Percentiles rank a stretch among this genome's conserved stretches.
Conservation (phyloP, 73 alveolate species). For the Paramecium biaurelia region DNA sequence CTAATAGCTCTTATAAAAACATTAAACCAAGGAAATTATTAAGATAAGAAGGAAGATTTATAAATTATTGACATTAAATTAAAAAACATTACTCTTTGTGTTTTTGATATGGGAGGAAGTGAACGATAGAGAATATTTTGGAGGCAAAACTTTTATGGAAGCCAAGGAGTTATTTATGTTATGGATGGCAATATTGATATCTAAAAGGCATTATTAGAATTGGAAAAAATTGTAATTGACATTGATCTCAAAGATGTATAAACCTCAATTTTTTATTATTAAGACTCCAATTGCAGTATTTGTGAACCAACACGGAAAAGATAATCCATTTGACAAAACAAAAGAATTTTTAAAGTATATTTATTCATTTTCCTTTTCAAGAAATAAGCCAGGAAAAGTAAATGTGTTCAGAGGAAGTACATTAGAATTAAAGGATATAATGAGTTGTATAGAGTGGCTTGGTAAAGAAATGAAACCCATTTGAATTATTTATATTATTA, state of each 20-base stretch:
- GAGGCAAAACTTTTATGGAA: slow-evolving; percentile 23
- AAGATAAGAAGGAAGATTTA: neutral
- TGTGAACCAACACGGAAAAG: neutral
- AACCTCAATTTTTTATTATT: neutral
- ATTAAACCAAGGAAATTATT: neutral
- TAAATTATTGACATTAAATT: neutral
- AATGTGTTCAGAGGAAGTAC: neutral
- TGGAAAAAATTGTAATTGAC: neutral
- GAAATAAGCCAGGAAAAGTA: neutral
- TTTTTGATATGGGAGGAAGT: slow-evolving; percentile 38
- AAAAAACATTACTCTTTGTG: neutral
- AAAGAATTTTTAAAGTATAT: neutral
- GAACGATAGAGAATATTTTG: slow-evolving; percentile 38
- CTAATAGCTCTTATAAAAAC: neutral
- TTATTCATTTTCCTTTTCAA: neutral
- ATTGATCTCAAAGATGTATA: neutral
- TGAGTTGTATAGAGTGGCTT: slow-evolving; percentile 35
- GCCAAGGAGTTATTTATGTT: slow-evolving; percentile 16
- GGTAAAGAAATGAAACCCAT: slow-evolving; percentile 43
- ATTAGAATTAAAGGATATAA: neutral
- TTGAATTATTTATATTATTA: neutral
- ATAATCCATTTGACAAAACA: neutral
- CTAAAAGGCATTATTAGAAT: neutral
- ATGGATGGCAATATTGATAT: neutral
- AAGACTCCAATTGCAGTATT: slow-evolving; percentile 32